Evolutionary conservation across 257 asterid genomes (phyloP).

Genomic region (Nyctanthes arbortristis): DNA sequence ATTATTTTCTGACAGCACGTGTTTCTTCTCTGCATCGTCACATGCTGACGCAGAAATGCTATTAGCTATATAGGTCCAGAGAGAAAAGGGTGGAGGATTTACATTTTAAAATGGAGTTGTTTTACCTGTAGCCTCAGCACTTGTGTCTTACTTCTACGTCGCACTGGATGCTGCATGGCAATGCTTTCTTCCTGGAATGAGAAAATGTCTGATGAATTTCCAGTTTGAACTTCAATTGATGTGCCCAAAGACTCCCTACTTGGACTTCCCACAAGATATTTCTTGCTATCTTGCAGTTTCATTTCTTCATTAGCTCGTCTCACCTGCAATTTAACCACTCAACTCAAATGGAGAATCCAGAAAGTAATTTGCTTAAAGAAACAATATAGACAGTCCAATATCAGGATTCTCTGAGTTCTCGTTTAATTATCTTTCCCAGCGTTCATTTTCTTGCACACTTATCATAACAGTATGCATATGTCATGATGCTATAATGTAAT

Average conservation of each 20-base stretch:
- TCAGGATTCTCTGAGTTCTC: background rate
- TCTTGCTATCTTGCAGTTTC: conserved; percentile 12
- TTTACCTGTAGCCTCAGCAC: conserved; percentile 51
- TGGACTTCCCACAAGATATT: conserved; percentile 24
- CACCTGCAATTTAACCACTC: conserved; percentile 31
- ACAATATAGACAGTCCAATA: background rate
- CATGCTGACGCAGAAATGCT: too few relatives aligned
- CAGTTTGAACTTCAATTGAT: conserved; percentile 59
- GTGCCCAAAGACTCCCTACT: conserved; percentile 51
- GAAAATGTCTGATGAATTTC: conserved; percentile 44
- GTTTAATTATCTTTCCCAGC: background rate
- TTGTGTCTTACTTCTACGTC: conserved; percentile 35
- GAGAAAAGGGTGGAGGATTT: background rate
- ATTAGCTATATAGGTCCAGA: background rate
- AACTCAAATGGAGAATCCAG: background rate
- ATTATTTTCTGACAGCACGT: background rate
- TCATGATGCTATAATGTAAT: background rate
- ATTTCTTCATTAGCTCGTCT: conserved; percentile 24
- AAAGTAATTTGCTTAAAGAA: background rate
- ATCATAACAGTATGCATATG: background rate
- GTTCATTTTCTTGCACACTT: background rate
- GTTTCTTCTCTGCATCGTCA: background rate
- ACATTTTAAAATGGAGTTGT: background rate
- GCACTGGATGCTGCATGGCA: conserved; percentile 20
- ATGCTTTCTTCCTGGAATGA: conserved; percentile 33